Percentiles rank a stretch among this genome's conserved stretches.
These are phyloP conservation scores for Epicoccum sorghinum DNA, from an alignment of 2,329 filamentous ascomycete species.

Conservation along the genomic window DNA sequence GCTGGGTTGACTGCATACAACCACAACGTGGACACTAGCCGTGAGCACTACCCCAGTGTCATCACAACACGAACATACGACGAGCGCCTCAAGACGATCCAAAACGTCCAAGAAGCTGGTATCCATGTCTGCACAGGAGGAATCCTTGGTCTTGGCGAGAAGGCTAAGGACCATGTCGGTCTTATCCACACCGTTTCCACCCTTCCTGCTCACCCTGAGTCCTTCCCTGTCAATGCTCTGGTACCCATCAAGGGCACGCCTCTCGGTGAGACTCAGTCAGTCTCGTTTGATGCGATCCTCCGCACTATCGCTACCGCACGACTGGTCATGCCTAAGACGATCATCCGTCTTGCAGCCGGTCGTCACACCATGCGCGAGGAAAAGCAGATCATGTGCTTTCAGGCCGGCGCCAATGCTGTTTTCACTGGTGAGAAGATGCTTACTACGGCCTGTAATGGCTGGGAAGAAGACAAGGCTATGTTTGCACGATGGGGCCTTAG, in stretches of 20 bases:
- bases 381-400: conserved; percentile 87
- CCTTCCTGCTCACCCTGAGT: conserved; percentile 82
- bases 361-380: conserved; percentile 85
- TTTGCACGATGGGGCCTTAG: conserved; percentile 82
- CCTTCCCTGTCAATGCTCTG: conserved; percentile 88
- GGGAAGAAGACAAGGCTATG: conserved; percentile 85
- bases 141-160: conserved; percentile 84
- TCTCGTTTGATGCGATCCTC: conserved; percentile 78
- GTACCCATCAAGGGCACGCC: conserved; percentile 92
- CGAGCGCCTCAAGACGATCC: conserved; percentile 79
- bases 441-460: conserved; percentile 88
- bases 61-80: conserved; percentile 89
- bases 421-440: conserved; percentile 97
- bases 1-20: conserved; percentile 92
- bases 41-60: conserved; percentile 85
- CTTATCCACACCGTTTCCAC: conserved; percentile 83
- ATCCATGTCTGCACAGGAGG: conserved; percentile 91
- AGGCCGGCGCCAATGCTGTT: conserved; percentile 90
- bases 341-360: conserved; percentile 85
- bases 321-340: conserved; percentile 81
- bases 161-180: conserved; percentile 77
- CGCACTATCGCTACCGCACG: conserved; percentile 84
- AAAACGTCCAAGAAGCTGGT: conserved; percentile 81
- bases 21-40: conserved; percentile 89
- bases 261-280: conserved; percentile 72